Evolutionary conservation across 2,329 filamentous ascomycete genomes (phyloP).

Genomic region (Colletotrichum sp.): DNA sequence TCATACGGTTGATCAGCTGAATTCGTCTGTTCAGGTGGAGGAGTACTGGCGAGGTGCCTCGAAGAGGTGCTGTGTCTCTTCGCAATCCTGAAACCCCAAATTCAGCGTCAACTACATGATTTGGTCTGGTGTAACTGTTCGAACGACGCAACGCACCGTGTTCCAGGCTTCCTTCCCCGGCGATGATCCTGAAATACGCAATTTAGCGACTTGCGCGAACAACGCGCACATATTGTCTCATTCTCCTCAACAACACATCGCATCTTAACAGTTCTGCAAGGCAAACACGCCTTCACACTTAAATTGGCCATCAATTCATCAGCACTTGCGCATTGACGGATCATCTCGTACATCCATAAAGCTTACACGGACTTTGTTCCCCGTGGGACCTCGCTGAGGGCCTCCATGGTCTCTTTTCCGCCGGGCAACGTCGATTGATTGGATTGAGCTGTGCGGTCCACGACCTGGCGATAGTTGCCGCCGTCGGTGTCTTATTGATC

Average conservation of each 20-base stretch:
- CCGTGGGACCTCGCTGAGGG: not conserved
- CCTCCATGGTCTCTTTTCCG: not conserved
- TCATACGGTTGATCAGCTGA: too few species aligned
- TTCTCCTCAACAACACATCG: conserved; percentile 33
- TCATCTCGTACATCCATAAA: not conserved
- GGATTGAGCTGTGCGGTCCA: not conserved
- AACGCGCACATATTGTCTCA: conserved; percentile 37
- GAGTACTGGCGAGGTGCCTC: not conserved
- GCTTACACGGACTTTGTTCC: not conserved
- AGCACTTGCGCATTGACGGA: not conserved
- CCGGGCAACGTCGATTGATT: not conserved
- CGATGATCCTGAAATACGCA: conserved; percentile 44
- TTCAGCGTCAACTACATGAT: not conserved
- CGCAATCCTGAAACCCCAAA: not conserved
- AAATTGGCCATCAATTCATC: not conserved
- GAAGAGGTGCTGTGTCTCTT: not conserved
- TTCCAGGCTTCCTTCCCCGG: conserved; percentile 41
- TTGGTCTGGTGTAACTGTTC: not conserved
- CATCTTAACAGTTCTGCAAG: conserved; percentile 44
- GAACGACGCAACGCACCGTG: conserved; percentile 28
- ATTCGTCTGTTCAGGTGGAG: not conserved
- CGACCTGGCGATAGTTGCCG: not conserved
- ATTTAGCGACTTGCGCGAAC: conserved; percentile 38
- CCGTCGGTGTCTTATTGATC: not conserved
- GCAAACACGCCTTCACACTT: conserved; percentile 35